Conservation (phyloP, 169 alveolate genomes). For the Theileria annulata region DNA sequence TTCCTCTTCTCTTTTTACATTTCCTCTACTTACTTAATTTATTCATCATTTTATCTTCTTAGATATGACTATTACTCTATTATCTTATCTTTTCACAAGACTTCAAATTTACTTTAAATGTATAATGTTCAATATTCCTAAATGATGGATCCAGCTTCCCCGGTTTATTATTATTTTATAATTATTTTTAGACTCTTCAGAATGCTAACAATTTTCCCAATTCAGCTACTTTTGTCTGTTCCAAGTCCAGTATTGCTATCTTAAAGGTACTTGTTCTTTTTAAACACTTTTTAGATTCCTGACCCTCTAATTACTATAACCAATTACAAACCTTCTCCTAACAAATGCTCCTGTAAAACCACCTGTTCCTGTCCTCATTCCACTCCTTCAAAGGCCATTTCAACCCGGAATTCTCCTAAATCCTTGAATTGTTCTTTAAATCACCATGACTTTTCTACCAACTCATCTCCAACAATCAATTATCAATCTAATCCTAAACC, state of each 20-base stretch:
- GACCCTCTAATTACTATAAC: neutral
- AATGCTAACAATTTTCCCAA: neutral
- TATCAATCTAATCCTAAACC: neutral
- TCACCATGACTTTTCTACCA: neutral
- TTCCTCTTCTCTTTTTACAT: neutral
- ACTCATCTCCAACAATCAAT: neutral
- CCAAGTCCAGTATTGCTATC: constrained; percentile 8
- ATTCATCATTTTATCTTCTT: neutral
- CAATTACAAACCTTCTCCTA: neutral
- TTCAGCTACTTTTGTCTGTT: neutral
- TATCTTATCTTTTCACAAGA: neutral
- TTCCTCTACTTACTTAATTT: neutral
- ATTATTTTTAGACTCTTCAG: neutral
- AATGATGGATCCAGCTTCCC: neutral
- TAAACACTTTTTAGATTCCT: neutral
- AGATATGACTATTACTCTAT: neutral
- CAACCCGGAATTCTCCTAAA: neutral
- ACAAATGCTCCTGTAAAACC: neutral
- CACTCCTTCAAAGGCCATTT: neutral
- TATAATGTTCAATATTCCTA: neutral
- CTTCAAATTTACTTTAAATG: neutral
- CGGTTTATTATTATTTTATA: neutral
- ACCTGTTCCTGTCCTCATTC: neutral
- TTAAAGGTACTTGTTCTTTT: neutral
- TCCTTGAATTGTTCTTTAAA: neutral